Conservation (phyloP, 495 filamentous ascomycete species). For the Penicillium manginii region DNA sequence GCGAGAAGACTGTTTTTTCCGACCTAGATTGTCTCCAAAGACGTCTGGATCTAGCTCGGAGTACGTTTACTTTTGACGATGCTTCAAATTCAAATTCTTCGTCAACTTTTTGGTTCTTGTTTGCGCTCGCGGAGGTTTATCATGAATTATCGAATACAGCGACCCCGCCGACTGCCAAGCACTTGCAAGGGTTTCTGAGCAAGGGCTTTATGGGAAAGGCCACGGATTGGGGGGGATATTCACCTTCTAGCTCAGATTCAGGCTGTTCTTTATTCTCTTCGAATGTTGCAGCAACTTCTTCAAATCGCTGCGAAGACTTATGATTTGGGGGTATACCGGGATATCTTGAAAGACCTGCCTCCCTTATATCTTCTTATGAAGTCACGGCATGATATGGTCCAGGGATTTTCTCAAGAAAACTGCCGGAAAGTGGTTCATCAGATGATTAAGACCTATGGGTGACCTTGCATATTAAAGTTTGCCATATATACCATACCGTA, state of each 20-base stretch:
- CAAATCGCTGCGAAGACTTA: constrained; percentile 20
- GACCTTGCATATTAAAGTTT: not conserved
- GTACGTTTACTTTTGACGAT: constrained; percentile 20
- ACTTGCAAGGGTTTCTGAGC: constrained; percentile 30
- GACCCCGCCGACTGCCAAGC: constrained; percentile 12
- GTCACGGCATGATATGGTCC: constrained; percentile 25
- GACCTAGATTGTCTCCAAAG: constrained; percentile 19
- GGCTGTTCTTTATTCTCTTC: constrained; percentile 65
- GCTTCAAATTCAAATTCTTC: too few relatives aligned
- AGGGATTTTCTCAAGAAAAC: constrained; percentile 13
- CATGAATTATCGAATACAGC: constrained; percentile 7
- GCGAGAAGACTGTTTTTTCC: constrained; percentile 17
- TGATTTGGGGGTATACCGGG: constrained; percentile 8
- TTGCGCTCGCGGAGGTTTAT: constrained; percentile 40
- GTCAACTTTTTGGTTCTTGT: constrained; percentile 39
- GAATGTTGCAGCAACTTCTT: constrained; percentile 64
- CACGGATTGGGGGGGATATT: constrained; percentile 59
- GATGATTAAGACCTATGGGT: constrained; percentile 24
- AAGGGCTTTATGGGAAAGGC: constrained; percentile 29
- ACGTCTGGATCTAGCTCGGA: constrained; percentile 25
- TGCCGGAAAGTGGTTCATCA: constrained; percentile 14
- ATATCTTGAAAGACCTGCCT: constrained; percentile 31
- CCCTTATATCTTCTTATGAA: constrained; percentile 38
- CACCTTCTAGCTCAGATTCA: constrained; percentile 68
- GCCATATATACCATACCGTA: not conserved